Percentiles rank a stretch among this genome's conserved stretches.
These are phyloP conservation scores for Mercurialis annua DNA, from an alignment of 345 rosid genomes.

Conservation along the genomic window DNA sequence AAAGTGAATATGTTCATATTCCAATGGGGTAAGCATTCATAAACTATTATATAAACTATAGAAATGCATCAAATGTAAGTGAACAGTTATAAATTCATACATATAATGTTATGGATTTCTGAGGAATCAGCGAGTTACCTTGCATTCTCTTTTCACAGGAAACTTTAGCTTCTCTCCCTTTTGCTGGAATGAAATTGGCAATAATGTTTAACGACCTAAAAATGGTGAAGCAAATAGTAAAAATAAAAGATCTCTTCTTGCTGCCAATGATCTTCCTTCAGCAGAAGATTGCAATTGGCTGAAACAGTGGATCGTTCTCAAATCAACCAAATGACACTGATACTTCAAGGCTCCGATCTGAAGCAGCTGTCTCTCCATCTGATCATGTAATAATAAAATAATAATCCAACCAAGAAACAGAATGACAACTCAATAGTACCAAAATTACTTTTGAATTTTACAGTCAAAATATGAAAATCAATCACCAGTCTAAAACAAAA, in stretches of 20 bases:
- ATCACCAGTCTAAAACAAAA: slow-evolving; percentile 9
- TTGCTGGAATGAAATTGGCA: slow-evolving; percentile 19
- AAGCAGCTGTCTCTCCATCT: slow-evolving; percentile 52
- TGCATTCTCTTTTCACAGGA: slow-evolving; percentile 51
- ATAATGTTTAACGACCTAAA: not conserved
- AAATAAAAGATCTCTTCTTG: slow-evolving; percentile 35
- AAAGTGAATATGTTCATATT: slow-evolving; percentile 4
- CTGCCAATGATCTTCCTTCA: slow-evolving; percentile 38
- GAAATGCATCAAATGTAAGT: slow-evolving; percentile 14
- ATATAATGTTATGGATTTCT: too few relatives aligned
- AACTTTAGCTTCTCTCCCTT: slow-evolving; percentile 34
- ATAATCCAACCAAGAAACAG: slow-evolving; percentile 27
- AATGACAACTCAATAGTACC: slow-evolving; percentile 32
- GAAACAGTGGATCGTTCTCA: slow-evolving; percentile 71
- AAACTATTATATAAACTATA: slow-evolving; percentile 3
- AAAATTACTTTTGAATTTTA: slow-evolving; percentile 14
- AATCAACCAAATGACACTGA: slow-evolving; percentile 92
- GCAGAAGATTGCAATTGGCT: slow-evolving; percentile 41
- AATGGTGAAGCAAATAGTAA: not conserved
- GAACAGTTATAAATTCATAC: slow-evolving; percentile 3
- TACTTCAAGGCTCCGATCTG: slow-evolving; percentile 58
- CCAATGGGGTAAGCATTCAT: slow-evolving; percentile 1
- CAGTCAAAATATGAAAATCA: slow-evolving; percentile 14
- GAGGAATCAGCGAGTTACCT: slow-evolving; percentile 45
- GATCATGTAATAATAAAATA: slow-evolving; percentile 31